Base-by-base conservation (phyloP, 2,329 filamentous ascomycete species). In the Chrysoporthe austroafricana region DNA sequence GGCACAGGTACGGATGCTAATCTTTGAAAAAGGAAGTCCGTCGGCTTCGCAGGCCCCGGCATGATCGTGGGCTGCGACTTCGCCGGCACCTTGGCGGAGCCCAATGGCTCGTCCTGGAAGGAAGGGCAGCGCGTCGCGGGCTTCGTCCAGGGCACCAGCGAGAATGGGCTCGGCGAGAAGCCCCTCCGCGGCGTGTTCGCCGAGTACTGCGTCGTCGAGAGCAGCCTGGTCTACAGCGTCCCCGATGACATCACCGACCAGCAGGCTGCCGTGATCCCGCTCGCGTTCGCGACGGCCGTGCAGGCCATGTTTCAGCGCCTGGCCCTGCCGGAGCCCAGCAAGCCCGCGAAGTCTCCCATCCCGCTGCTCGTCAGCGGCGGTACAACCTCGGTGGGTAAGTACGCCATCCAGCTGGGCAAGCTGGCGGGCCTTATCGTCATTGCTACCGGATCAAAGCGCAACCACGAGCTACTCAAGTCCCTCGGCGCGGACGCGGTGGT, bases 261-360 rank as follows among this genome's bases (percentile, higher is more conserved):
- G 65, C 73, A 76, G 34, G 76, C 74, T 2, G 73, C 74, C 21
- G 74, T 71, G 36, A 39, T 76, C 21, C 72, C 73, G 18, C 70
- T 80, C 76, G 79, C 70, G 73, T 85, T 70, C 78, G 84, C 66
- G 72, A 86, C 68, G 78, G 86, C 76, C 77, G 82, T 72, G 56
- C 76, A 77, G 70, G 76, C 74, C 26, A 64, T 77, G 63, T 73
- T 76, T 71, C 73, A 72, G 66, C 72, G 76, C 16, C 69, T 77
- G 4, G 69, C 71, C 26, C 71, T 77, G 21, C 76, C 76, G 2
- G 76, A 77, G 70, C 76, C 76, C 2, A 71, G 71, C 69, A 73
- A 71, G 64, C 74, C 75, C 4, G 74, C 74, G 56, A 73, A 69
- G 52, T 70, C 71, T 16, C 68, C 71, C 1, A 72, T 76, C 78